Evolutionary conservation across 2,329 filamentous ascomycete genomes (phyloP).

Genomic region (Myotisia sp.): DNA sequence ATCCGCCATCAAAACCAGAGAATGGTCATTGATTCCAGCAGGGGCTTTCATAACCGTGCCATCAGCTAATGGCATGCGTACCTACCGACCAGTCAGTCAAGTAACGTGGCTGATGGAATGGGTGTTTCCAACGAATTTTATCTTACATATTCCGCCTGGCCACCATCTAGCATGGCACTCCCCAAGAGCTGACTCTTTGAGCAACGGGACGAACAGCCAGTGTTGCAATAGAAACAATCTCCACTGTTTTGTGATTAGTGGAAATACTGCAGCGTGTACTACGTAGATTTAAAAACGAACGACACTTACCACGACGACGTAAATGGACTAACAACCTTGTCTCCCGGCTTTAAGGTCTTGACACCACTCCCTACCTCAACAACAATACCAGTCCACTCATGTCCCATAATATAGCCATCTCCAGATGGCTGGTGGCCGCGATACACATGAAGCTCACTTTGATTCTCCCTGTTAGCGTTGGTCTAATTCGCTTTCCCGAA

Average conservation of each 20-base stretch:
- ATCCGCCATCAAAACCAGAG: slow-evolving; percentile 76
- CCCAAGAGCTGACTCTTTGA: slow-evolving; percentile 58
- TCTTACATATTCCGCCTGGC: slow-evolving; percentile 60
- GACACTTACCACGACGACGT: slow-evolving; percentile 56
- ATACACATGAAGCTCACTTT: slow-evolving; percentile 71
- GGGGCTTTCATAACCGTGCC: slow-evolving; percentile 65
- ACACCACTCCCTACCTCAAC: slow-evolving; percentile 54
- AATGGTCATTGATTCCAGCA: slow-evolving; percentile 54
- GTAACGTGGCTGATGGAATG: slow-evolving; percentile 4
- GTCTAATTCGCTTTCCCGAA: neutral
- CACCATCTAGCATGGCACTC: slow-evolving; percentile 53
- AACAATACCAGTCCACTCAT: slow-evolving; percentile 73
- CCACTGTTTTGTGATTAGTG: slow-evolving; percentile 31
- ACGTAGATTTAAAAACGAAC: neutral
- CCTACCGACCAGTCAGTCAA: slow-evolving; percentile 19
- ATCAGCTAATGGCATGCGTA: slow-evolving; percentile 68
- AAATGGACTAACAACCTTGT: slow-evolving; percentile 70
- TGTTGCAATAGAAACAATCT: slow-evolving; percentile 72
- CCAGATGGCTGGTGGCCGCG: slow-evolving; percentile 61
- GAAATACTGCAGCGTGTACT: slow-evolving; percentile 1
- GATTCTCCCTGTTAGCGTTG: neutral
- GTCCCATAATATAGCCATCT: slow-evolving; percentile 53
- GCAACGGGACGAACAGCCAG: slow-evolving; percentile 64
- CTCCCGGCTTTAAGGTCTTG: slow-evolving; percentile 54
- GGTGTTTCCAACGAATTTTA: slow-evolving; percentile 6